Conservation (phyloP, 2,329 filamentous ascomycete genomes). For the Penicillium hesseltinei region DNA sequence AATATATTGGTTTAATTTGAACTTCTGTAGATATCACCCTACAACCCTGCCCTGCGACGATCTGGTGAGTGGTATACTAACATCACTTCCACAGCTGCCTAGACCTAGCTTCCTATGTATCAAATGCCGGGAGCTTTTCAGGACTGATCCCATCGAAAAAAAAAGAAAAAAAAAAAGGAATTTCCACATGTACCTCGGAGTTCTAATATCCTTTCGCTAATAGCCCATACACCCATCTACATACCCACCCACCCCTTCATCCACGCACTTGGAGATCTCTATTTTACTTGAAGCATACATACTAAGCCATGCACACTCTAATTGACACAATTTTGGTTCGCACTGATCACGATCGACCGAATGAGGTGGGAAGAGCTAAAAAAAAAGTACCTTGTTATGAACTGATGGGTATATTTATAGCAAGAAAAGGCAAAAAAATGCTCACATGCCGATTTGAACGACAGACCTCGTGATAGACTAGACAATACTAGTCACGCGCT, state of each 20-base stretch:
- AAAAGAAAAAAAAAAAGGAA: too few relatives aligned
- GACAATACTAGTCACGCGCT: neutral
- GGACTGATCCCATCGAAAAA: too few relatives aligned
- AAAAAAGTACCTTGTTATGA: neutral
- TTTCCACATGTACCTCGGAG: too few relatives aligned
- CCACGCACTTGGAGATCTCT: neutral
- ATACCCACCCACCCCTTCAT: too few relatives aligned
- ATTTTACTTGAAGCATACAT: neutral
- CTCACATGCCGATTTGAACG: neutral
- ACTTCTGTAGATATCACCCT: neutral
- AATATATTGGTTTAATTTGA: too few relatives aligned
- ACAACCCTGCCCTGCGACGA: neutral
- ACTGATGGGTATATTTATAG: too few relatives aligned
- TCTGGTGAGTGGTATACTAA: neutral
- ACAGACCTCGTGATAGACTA: neutral
- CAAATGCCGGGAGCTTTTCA: too few relatives aligned
- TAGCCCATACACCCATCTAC: too few relatives aligned
- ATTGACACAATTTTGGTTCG: neutral
- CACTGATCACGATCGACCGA: neutral
- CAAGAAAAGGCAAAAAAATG: neutral
- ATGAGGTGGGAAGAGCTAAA: neutral
- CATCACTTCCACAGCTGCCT: too few relatives aligned
- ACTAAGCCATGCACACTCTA: neutral
- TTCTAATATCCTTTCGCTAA: too few relatives aligned
- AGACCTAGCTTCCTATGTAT: too few relatives aligned